Evolutionary conservation across 805 yeast species (phyloP).

Genomic region (Clavispora fructus): DNA sequence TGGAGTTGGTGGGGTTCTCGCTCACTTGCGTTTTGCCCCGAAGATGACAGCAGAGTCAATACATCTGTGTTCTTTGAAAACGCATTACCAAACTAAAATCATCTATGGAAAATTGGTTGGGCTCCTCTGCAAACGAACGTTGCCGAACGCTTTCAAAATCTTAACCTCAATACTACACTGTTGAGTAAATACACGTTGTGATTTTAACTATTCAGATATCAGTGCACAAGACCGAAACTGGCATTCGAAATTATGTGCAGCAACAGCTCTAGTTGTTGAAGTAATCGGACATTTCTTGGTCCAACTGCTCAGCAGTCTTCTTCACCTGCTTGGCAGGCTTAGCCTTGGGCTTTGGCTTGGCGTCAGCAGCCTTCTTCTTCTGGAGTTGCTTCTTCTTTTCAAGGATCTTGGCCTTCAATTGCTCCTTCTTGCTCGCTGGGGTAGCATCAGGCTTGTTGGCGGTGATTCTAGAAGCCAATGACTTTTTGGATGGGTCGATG

Average conservation of each 20-base stretch:
- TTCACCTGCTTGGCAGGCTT: slow-evolving; percentile 38
- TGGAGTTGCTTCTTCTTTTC: slow-evolving; percentile 24
- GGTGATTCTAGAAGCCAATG: slow-evolving; percentile 68
- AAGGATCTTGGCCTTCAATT: slow-evolving; percentile 19
- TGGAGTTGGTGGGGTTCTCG: not conserved
- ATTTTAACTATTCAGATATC: not conserved
- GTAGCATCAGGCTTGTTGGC: slow-evolving; percentile 35
- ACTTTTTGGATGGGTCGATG: slow-evolving; percentile 75
- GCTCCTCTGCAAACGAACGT: too few species aligned
- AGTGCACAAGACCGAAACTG: not conserved
- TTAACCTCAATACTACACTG: too few species aligned
- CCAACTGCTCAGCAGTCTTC: slow-evolving; percentile 88
- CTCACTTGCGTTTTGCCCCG: too few species aligned
- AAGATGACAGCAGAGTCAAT: too few species aligned
- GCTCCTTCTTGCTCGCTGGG: slow-evolving; percentile 17
- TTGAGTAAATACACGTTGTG: not conserved
- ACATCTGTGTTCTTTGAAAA: too few species aligned
- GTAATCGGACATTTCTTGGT: slow-evolving; percentile 97
- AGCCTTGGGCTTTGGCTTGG: slow-evolving; percentile 28
- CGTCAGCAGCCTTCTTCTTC: slow-evolving; percentile 25
- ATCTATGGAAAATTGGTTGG: too few species aligned
- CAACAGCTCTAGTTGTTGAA: slow-evolving; percentile 41
- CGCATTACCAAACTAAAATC: too few species aligned
- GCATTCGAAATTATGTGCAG: not conserved
- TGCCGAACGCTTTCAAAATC: too few species aligned